Conservation (phyloP, 2,329 filamentous ascomycete species). For the Lachnellula occidentalis region DNA sequence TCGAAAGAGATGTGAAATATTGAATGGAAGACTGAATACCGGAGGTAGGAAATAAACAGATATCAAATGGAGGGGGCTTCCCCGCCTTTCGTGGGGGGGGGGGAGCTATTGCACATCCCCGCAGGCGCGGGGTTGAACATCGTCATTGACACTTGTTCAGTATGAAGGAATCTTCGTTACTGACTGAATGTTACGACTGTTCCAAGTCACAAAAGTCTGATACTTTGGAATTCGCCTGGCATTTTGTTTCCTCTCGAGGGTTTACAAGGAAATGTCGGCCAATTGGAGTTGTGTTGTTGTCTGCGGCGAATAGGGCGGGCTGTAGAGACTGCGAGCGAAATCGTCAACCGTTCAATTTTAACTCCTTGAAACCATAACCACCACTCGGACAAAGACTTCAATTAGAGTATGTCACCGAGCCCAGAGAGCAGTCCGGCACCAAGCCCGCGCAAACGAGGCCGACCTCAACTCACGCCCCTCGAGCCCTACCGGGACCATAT, state of each 20-base stretch:
- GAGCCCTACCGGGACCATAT: slow-evolving; percentile 28
- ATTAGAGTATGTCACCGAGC: slow-evolving; percentile 13
- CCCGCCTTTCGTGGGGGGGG: not conserved
- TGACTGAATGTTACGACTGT: no score
- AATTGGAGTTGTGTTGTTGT: no score
- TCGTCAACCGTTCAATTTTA: not conserved
- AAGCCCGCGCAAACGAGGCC: slow-evolving; percentile 18
- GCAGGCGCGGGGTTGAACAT: no score
- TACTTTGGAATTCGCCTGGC: no score
- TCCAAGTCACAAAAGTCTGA: no score
- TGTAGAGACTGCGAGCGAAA: not conserved
- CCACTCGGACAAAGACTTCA: slow-evolving; percentile 18
- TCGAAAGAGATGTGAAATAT: not conserved
- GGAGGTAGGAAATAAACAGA: no score
- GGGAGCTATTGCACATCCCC: no score
- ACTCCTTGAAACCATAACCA: slow-evolving; percentile 19
- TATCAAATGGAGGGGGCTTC: not conserved
- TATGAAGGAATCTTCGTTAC: no score
- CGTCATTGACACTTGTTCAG: no score
- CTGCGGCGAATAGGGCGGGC: slow-evolving; percentile 2
- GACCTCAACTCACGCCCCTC: slow-evolving; percentile 23
- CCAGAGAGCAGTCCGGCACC: slow-evolving; percentile 1
- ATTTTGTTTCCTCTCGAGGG: no score
- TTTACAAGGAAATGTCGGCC: no score
- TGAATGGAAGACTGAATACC: no score